Evolutionary conservation across 2,329 filamentous ascomycete genomes (phyloP).

Genomic region (Calonectria fujianensis): DNA sequence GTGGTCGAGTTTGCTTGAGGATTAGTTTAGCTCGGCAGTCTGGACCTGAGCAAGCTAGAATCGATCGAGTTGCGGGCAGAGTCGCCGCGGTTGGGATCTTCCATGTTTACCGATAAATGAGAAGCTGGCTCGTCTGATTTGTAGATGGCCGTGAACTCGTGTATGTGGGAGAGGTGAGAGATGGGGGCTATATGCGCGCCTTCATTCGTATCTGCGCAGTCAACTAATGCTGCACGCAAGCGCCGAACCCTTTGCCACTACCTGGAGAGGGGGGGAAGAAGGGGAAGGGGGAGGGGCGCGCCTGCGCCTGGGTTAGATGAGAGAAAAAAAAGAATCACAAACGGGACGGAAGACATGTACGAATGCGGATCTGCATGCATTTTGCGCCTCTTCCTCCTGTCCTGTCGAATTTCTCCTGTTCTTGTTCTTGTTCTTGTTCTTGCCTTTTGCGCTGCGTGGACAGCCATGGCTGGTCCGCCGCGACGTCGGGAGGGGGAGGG

Average conservation of each 20-base stretch:
- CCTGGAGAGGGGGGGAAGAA: not conserved
- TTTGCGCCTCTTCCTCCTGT: conserved; percentile 26
- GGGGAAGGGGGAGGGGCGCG: not conserved
- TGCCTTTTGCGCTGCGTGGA: conserved; percentile 45
- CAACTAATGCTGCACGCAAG: conserved; percentile 34
- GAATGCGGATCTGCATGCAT: conserved; percentile 36
- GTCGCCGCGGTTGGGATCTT: conserved; percentile 23
- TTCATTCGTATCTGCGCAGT: conserved; percentile 30
- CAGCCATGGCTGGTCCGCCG: conserved; percentile 46
- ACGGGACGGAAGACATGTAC: conserved; percentile 35
- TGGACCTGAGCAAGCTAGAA: conserved; percentile 18
- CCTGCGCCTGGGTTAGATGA: conserved; percentile 4
- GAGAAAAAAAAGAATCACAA: conserved; percentile 3
- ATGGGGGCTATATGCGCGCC: conserved; percentile 30
- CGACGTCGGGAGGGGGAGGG: conserved; percentile 13
- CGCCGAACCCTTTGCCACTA: conserved; percentile 32
- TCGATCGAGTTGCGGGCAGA: conserved; percentile 9
- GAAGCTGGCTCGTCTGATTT: not conserved
- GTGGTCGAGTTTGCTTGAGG: not conserved
- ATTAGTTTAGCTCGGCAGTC: not conserved
- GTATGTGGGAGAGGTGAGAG: conserved; percentile 21
- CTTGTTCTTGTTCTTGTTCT: conserved; percentile 35
- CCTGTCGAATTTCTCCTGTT: conserved; percentile 19
- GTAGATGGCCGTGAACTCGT: conserved; percentile 7
- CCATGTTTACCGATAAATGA: conserved; percentile 16